Percentiles rank a stretch among this genome's conserved stretches.
phyloP scores from a whole-genome alignment of 768 basidiomycete genomes.

The Sutorius australiensis region DNA sequence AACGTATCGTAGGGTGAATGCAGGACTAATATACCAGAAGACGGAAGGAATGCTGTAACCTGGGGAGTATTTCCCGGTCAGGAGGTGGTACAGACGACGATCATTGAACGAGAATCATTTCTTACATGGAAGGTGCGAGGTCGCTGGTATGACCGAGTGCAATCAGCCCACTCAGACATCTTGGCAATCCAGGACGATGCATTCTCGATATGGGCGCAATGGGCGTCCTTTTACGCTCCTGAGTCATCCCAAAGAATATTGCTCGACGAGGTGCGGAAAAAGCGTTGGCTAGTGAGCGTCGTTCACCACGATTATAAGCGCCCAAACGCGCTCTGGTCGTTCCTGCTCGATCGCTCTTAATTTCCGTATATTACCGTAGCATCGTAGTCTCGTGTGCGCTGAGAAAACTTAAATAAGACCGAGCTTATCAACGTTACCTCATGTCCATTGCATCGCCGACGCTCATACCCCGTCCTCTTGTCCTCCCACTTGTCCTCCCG shows the following conservation, averaged over 20 bases:
- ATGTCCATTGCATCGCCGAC: constrained; percentile 68
- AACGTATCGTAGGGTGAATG: constrained; percentile 58
- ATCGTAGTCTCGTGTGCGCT: background rate
- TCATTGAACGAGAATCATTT: constrained; percentile 94
- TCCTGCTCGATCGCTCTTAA: constrained; percentile 50
- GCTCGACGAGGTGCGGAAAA: constrained; percentile 66
- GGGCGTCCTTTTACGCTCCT: constrained; percentile 85
- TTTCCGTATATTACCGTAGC: background rate
- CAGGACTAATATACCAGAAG: constrained; percentile 72
- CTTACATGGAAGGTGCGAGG: constrained; percentile 86
- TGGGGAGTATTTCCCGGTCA: constrained; percentile 99
- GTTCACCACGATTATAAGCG: constrained; percentile 93
- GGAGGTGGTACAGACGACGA: constrained; percentile 93
- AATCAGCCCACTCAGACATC: background rate
- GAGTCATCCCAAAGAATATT: constrained; percentile 65
- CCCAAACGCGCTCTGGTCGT: constrained; percentile 75
- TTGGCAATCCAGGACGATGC: constrained; percentile 73
- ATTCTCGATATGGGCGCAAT: constrained; percentile 93
- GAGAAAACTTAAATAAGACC: too few relatives aligned
- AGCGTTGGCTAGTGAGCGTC: constrained; percentile 87
- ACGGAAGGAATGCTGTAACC: constrained; percentile 89
- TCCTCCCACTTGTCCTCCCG: constrained; percentile 66
- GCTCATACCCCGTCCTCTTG: constrained; percentile 57
- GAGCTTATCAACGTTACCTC: background rate
- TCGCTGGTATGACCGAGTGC: background rate